phyloP scores from a whole-genome alignment of 352 stramenopile genomes.

The Phytophthora crassamura region DNA sequence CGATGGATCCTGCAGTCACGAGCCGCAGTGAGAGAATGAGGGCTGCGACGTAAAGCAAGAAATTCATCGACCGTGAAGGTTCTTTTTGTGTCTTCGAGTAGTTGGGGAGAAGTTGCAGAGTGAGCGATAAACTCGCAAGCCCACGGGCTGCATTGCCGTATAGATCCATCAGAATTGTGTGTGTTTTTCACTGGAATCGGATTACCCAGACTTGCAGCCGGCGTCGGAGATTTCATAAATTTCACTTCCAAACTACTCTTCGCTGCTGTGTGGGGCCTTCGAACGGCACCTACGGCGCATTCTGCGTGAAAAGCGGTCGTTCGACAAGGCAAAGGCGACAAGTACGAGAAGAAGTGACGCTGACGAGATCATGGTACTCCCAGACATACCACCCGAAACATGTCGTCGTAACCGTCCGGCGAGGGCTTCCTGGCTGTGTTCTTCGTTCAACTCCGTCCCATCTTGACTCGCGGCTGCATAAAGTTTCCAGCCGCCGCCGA shows the following conservation, averaged over 20 bases:
- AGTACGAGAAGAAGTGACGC: slow-evolving; percentile 55
- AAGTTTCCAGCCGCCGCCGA: slow-evolving; percentile 53
- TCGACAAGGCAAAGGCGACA: slow-evolving; percentile 60
- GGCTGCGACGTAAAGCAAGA: slow-evolving; percentile 3
- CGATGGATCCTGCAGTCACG: slow-evolving; percentile 9
- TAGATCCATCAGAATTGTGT: no score
- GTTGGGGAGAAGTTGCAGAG: slow-evolving; percentile 1
- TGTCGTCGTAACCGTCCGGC: slow-evolving; percentile 28
- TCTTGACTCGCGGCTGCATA: slow-evolving; percentile 11
- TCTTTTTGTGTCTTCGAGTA: neutral
- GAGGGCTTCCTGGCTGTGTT: slow-evolving; percentile 32
- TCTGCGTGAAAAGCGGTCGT: slow-evolving; percentile 50
- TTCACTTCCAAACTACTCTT: slow-evolving; percentile 4
- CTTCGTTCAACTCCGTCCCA: slow-evolving; percentile 15
- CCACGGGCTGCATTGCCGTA: no score
- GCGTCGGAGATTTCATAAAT: no score
- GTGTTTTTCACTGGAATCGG: no score
- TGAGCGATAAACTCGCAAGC: neutral
- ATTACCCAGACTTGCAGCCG: no score
- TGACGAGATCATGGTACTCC: slow-evolving; percentile 25
- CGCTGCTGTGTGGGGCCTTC: slow-evolving; percentile 32
- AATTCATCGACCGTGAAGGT: no score
- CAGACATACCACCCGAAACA: neutral
- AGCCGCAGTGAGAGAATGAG: neutral
- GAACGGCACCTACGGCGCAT: slow-evolving; percentile 54